Conservation (phyloP, 176 grass and related monocot genomes). For the Oropetium thomaeum region DNA sequence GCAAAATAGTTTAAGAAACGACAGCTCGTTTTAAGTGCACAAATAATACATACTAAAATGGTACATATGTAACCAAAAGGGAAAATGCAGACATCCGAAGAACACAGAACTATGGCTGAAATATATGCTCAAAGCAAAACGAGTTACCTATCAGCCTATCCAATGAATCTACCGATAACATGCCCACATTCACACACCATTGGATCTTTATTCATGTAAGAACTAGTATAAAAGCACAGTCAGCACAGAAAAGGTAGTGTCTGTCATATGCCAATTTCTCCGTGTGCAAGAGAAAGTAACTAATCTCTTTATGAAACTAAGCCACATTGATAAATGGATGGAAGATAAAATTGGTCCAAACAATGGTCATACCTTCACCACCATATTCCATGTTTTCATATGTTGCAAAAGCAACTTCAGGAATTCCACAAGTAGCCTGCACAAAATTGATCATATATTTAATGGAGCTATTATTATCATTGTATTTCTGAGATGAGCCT, state of each 20-base stretch:
- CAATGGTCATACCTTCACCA: slow-evolving; percentile 65
- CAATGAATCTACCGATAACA: slow-evolving; percentile 9
- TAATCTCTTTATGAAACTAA: slow-evolving; percentile 20
- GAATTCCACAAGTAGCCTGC: slow-evolving; percentile 94
- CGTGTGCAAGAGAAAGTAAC: slow-evolving; percentile 5
- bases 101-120: neutral
- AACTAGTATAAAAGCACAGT: neutral
- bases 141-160: neutral
- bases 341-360: slow-evolving; percentile 9
- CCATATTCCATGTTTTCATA: slow-evolving; percentile 99
- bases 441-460: slow-evolving; percentile 21
- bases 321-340: slow-evolving; percentile 11
- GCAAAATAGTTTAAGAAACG: neutral
- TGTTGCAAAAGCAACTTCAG: slow-evolving; percentile 91
- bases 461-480: neutral
- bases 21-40: neutral
- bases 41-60: slow-evolving; percentile 8
- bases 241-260: neutral
- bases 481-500: neutral
- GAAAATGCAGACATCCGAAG: neutral
- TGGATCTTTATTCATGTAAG: neutral
- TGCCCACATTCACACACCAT: neutral
- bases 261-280: slow-evolving; percentile 7
- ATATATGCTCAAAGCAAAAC: neutral
- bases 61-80: neutral